phyloP scores from a whole-genome alignment of 2,329 filamentous ascomycete species.

The Claviceps sp. region DNA sequence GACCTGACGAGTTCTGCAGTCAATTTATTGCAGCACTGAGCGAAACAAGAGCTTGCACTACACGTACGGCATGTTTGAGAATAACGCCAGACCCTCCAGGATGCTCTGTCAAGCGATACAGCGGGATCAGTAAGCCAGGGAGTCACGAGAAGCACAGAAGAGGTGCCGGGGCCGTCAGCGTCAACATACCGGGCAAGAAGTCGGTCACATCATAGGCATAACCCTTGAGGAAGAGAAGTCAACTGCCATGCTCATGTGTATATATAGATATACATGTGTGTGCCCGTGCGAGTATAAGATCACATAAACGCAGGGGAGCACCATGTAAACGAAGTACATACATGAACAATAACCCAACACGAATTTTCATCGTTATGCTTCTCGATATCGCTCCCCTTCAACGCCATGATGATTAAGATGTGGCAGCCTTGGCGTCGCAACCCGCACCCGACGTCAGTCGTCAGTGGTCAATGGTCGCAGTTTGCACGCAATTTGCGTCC shows the following conservation, averaged over 20 bases:
- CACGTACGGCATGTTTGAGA: conserved; percentile 68
- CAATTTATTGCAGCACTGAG: too few relatives aligned
- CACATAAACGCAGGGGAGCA: background rate
- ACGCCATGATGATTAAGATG: conserved; percentile 19
- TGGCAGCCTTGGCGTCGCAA: background rate
- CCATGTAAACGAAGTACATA: conserved; percentile 11
- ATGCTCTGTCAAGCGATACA: conserved; percentile 43
- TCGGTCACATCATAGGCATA: conserved; percentile 85
- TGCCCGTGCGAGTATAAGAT: too few relatives aligned
- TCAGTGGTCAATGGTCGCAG: too few relatives aligned
- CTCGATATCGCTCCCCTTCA: conserved; percentile 40
- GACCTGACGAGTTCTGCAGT: too few relatives aligned
- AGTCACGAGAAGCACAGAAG: background rate
- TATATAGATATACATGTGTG: too few relatives aligned
- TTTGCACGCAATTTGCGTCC: too few relatives aligned
- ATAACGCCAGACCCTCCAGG: conserved; percentile 88
- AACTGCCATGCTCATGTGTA: background rate
- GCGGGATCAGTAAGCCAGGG: background rate
- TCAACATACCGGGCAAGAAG: conserved; percentile 55
- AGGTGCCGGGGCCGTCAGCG: background rate
- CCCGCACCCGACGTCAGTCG: too few relatives aligned
- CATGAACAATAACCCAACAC: conserved; percentile 86
- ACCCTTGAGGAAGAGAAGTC: conserved; percentile 30
- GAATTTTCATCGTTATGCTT: conserved; percentile 71
- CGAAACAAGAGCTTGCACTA: conserved; percentile 8